Evolutionary conservation across 2,329 filamentous ascomycete genomes (phyloP).

Genomic region (Pezicula neosporulosa): DNA sequence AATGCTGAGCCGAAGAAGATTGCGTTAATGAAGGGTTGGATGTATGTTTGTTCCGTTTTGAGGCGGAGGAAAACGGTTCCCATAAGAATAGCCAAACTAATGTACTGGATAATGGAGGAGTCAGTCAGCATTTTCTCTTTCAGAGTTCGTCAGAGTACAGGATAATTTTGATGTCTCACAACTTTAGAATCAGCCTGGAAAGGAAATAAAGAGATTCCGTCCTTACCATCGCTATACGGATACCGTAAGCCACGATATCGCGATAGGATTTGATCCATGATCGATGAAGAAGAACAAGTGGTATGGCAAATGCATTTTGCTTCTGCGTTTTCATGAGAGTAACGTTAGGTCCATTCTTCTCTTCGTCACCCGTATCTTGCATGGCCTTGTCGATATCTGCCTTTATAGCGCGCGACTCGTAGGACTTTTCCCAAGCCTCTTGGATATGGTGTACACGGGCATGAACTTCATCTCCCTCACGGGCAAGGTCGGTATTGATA

Average conservation of each 20-base stretch:
- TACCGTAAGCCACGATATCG: conserved; percentile 80
- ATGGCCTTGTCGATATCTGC: conserved; percentile 21
- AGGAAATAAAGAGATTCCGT: conserved; percentile 27
- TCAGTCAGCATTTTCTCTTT: neutral
- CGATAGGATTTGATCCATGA: conserved; percentile 81
- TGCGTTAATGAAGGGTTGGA: conserved; percentile 79
- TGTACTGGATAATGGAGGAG: neutral
- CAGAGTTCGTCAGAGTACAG: conserved; percentile 39
- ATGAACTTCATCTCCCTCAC: conserved; percentile 41
- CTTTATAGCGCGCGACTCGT: conserved; percentile 30
- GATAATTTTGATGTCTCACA: too few species aligned
- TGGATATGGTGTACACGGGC: conserved; percentile 51
- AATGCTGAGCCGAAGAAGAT: conserved; percentile 77
- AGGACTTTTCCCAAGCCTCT: conserved; percentile 50
- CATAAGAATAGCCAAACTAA: too few species aligned
- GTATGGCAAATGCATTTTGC: conserved; percentile 36
- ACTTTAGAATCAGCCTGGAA: too few species aligned
- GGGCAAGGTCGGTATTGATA: conserved; percentile 72
- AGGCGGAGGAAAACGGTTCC: conserved; percentile 76
- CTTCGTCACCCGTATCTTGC: conserved; percentile 7
- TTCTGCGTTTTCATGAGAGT: conserved; percentile 21
- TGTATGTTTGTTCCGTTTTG: conserved; percentile 62
- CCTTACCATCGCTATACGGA: conserved; percentile 75
- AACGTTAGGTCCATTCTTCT: neutral
- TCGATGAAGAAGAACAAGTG: conserved; percentile 68